A percentile compares a stretch with the other conserved stretches of the same genome.
phyloP scores from a whole-genome alignment of 805 yeast species.

The Candida saitoana region DNA sequence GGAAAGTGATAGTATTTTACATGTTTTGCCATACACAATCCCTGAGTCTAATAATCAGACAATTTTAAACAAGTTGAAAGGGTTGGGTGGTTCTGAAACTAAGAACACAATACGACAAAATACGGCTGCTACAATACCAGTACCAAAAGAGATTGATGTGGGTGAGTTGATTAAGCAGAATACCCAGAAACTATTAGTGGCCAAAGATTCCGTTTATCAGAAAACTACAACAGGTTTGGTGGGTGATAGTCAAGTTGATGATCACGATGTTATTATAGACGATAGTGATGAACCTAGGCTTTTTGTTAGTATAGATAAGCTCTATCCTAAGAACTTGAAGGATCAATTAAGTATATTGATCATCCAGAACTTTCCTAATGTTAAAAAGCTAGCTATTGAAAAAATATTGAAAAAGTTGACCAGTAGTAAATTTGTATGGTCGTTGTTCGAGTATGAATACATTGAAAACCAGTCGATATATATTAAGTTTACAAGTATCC shows the following conservation, averaged over 20 bases:
- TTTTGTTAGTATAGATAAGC: constrained; percentile 22
- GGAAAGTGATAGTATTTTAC: background rate
- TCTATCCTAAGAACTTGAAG: constrained; percentile 29
- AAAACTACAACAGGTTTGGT: background rate
- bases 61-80: constrained; percentile 1
- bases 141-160: constrained; percentile 13
- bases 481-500: constrained; percentile 22
- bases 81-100: no score
- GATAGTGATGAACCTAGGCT: constrained; percentile 16
- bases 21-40: constrained; percentile 1
- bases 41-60: constrained; percentile 3
- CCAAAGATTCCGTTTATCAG: constrained; percentile 1
- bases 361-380: constrained; percentile 30
- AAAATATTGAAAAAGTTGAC: constrained; percentile 23
- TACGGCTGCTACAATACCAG: constrained; percentile 11
- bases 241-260: constrained; percentile 2
- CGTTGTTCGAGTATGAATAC: constrained; percentile 27
- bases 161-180: constrained; percentile 12
- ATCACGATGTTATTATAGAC: constrained; percentile 1
- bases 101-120: background rate
- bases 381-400: constrained; percentile 28
- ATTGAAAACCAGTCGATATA: constrained; percentile 30
- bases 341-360: constrained; percentile 33
- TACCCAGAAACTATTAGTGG: constrained; percentile 8
- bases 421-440: constrained; percentile 27